Base-by-base conservation (phyloP, 768 basidiomycete species). In the Lactifluus hygrophoroides region DNA sequence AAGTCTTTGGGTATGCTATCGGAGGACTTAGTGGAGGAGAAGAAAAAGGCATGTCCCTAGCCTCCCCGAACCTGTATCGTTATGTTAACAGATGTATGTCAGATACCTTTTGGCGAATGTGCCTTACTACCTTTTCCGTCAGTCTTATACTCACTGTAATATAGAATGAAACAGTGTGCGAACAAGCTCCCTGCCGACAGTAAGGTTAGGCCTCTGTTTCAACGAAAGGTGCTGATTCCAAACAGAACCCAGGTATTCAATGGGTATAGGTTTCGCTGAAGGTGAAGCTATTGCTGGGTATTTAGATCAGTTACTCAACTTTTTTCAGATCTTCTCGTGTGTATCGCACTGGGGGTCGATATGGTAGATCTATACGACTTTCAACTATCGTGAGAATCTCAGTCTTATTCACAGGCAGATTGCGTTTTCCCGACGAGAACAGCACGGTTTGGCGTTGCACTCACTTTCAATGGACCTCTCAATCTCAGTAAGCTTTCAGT, bases 361-460 rank as follows among this genome's bases (percentile, higher is more conserved):
- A 94, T 95, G 90, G 91, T 88, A 61, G 30, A 73, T 60, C 21
- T 19, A 28, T n/a, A 8, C n/a, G 46, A 37, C n/a, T 7, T 37
- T 32, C 17, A 32, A 56, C 19, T 28, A 5, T 42, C 30, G 9
- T 8, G 44, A 30, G 8, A 10, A 37, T 32, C 47, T 55, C 40
- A 35, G 43, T 53, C 10, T 49, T 21, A 25, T 54, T 19, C 53
- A 10, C 58, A 90, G 90, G 91, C 91, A 0, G 92, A 95, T 68
- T 95, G 92, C 62, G 92, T 95, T 11, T 94, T 93, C 66, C 93
- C 92, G 32, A 95, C 92, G 2, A 80, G 93, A 58, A 94, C 93
- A 0, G 93, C 92, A 37, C 80, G 92, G 28, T 94, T 94, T 69
- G 92, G 92, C 2, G 86, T 94, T 16, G 92, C 93, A 5, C 70